phyloP scores from a whole-genome alignment of 23 red algal species.

The Gracilaria domingensis region DNA sequence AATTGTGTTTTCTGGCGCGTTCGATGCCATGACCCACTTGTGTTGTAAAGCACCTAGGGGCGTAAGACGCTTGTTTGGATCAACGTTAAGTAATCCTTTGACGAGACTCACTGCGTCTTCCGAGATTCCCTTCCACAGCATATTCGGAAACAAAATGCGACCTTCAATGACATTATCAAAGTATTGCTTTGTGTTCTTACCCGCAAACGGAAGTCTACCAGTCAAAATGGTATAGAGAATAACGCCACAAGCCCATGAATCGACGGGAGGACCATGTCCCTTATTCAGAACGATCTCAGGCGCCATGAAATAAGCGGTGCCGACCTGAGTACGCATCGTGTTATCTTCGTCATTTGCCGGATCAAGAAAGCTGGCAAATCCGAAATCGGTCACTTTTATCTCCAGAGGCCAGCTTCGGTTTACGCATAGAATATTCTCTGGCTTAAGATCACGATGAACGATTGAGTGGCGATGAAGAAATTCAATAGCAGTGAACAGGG shows the following conservation, averaged over 20 bases:
- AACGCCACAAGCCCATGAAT: conserved; percentile 77
- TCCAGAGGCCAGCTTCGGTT: conserved; percentile 74
- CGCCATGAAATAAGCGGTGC: conserved; percentile 87
- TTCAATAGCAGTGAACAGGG: conserved; percentile 74
- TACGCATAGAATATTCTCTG: conserved; percentile 87
- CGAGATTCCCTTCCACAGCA: conserved; percentile 71
- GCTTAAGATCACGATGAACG: conserved; percentile 92
- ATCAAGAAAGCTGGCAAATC: conserved; percentile 86
- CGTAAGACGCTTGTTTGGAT: conserved; percentile 77
- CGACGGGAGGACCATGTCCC: conserved; percentile 67
- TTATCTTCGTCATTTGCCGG: conserved; percentile 44
- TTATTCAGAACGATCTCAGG: conserved; percentile 80
- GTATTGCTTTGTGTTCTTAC: conserved; percentile 65
- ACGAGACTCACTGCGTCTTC: conserved; percentile 71
- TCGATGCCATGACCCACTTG: conserved; percentile 45
- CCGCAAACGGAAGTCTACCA: conserved; percentile 76
- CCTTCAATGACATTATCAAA: conserved; percentile 51
- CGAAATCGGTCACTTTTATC: conserved; percentile 93
- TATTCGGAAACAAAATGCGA: conserved; percentile 43
- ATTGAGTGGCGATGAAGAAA: conserved; percentile 83
- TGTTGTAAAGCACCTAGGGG: conserved; percentile 76
- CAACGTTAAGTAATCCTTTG: conserved; percentile 62
- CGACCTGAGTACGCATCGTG: conserved; percentile 77
- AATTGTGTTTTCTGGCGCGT: conserved; percentile 51
- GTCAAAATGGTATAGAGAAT: conserved; percentile 78